Base-by-base conservation (phyloP, 1,284 basidiomycete genomes). In the Ustilago xerochloae region DNA sequence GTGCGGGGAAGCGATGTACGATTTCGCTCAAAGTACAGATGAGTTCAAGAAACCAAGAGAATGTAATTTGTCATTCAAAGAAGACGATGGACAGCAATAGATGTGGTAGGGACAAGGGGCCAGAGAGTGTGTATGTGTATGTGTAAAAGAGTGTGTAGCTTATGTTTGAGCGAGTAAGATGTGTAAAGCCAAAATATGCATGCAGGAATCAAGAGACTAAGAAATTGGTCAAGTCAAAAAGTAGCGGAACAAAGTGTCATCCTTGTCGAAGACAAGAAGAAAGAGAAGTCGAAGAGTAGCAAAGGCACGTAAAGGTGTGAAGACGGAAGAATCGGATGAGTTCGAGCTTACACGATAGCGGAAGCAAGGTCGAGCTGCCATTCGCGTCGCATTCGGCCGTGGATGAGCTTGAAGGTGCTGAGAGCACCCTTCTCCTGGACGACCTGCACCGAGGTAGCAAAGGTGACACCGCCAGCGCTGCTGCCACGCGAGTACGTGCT, bases 361-460 rank as follows among this genome's bases (percentile, higher is more conserved):
- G 63, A 60, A 2, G 55, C 45, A 33, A 63, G 22, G 20, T 81
- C 81, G 20, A 81, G 62, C 36, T 62, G 60, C 94, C 94, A 97
- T 24, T 90, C 88, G 32, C 89, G 88, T 77, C 90, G 88, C 78
- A 96, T 83, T 68, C 88, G 88, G 77, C 89, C 88, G 86, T 91
- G 92, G 18, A 94, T 87, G 12, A 87, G 86, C 83, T 90, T 90
- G 86, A 95, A 94, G 51, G 91, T 91, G 66, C 91, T 90, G 79
- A 91, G 86, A 4, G 93, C 91, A 15, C 94, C 94, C 85, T 93
- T 95, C 87, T 96, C 94, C 76, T 93, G 91, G 22, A 92, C 88
- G 81, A 95, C 87, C 45, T 90, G 89, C 69, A 95, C 84, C 46
- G 87, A 87, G 5, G 91, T 89, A 53, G 87, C 79, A 63, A 73